Conservation (phyloP, 352 stramenopile genomes). For the Phytopythium kandeliae region DNA sequence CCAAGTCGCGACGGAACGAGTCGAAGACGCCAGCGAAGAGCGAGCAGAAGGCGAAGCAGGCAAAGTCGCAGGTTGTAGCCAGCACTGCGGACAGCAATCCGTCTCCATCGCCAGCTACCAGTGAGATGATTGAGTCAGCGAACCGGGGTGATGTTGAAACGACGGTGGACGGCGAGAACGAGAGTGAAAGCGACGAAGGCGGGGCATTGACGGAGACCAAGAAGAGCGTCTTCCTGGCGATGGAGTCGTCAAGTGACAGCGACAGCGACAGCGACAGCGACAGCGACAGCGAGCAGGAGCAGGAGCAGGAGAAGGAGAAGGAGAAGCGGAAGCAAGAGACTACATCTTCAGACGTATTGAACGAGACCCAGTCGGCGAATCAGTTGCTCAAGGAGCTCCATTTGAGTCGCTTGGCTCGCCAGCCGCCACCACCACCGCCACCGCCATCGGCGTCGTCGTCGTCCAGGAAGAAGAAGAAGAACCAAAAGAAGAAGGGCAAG, state of each 20-base stretch:
- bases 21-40: conserved; percentile 2
- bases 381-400: conserved; percentile 59
- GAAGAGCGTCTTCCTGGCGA: conserved; percentile 41
- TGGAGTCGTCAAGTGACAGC: conserved; percentile 26
- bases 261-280: conserved; percentile 14
- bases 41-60: not conserved
- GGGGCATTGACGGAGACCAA: conserved; percentile 4
- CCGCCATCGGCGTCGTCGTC: conserved; percentile 2
- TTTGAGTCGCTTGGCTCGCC: conserved; percentile 44
- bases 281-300: no score
- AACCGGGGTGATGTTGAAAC: no score
- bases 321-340: conserved; percentile 23
- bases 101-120: not conserved
- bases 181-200: conserved; percentile 8
- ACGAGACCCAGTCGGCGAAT: conserved; percentile 23
- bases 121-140: no score
- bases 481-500: conserved; percentile 39
- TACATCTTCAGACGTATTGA: conserved; percentile 11
- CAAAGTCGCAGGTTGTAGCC: not conserved
- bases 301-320: no score
- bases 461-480: conserved; percentile 36
- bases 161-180: conserved; percentile 10
- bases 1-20: not conserved
- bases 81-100: not conserved
- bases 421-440: conserved; percentile 16